Conservation (phyloP, 2,329 filamentous ascomycete genomes). For the Lachnellula occidentalis region DNA sequence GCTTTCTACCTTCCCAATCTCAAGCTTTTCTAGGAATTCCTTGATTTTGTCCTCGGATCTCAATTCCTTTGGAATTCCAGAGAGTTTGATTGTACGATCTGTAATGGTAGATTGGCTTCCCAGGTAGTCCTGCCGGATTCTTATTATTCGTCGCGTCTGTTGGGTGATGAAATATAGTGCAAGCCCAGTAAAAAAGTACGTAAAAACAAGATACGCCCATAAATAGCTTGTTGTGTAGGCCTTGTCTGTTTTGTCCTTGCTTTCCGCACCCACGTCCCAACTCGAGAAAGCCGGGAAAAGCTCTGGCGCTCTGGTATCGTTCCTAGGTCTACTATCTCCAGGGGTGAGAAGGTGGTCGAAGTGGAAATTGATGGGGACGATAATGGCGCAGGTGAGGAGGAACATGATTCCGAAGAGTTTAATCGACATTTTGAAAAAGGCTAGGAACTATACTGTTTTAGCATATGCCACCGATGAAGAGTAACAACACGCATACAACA, state of each 20-base stretch:
- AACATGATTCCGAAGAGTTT: slow-evolving; percentile 75
- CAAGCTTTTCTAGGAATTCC: slow-evolving; percentile 77
- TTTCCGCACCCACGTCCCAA: slow-evolving; percentile 3
- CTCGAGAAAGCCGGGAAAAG: background rate
- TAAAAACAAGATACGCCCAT: slow-evolving; percentile 93
- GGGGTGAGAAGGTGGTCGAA: slow-evolving; percentile 40
- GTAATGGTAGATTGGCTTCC: slow-evolving; percentile 94
- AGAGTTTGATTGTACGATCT: slow-evolving; percentile 86
- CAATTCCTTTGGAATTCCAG: slow-evolving; percentile 76
- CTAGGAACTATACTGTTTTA: slow-evolving; percentile 57
- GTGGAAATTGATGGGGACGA: slow-evolving; percentile 78
- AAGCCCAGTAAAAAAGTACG: slow-evolving; percentile 82
- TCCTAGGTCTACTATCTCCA: slow-evolving; percentile 4
- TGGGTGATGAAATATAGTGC: slow-evolving; percentile 77
- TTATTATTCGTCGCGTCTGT: slow-evolving; percentile 81
- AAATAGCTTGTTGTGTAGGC: slow-evolving; percentile 48
- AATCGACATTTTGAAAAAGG: slow-evolving; percentile 94
- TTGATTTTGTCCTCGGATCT: slow-evolving; percentile 80
- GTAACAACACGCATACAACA: slow-evolving; percentile 52
- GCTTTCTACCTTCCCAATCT: slow-evolving; percentile 83
- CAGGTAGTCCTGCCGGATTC: slow-evolving; percentile 81
- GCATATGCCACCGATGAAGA: background rate
- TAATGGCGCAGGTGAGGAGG: slow-evolving; percentile 73
- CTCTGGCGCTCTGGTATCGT: slow-evolving; percentile 28
- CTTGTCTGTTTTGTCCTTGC: slow-evolving; percentile 4